Conservation (phyloP, 768 basidiomycete genomes). For the Termitomyces sp. region DNA sequence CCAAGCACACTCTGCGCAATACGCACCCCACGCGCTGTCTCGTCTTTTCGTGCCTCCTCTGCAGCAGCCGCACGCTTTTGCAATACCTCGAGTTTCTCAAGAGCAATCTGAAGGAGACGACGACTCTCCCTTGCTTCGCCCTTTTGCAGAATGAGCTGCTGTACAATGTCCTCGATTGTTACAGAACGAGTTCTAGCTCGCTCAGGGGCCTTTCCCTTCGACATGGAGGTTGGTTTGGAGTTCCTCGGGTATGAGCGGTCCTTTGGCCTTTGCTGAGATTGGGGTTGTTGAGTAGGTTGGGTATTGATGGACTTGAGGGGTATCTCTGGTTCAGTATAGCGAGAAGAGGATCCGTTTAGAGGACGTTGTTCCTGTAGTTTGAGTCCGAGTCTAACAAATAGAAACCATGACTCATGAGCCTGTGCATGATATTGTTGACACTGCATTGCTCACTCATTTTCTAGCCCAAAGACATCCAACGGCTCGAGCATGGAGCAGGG, state of each 20-base stretch:
- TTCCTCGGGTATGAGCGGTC: conserved; percentile 5
- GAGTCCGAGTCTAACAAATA: conserved; percentile 7
- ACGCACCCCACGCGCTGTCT: conserved; percentile 23
- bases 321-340: neutral
- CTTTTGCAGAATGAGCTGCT: conserved; percentile 26
- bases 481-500: neutral
- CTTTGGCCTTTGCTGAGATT: neutral
- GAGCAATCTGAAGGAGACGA: conserved; percentile 25
- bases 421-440: neutral
- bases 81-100: conserved; percentile 25
- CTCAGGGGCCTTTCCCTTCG: conserved; percentile 13
- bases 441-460: conserved; percentile 12
- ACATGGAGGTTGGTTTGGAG: conserved; percentile 6
- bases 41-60: conserved; percentile 16
- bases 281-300: neutral
- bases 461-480: neutral
- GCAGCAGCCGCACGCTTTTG: conserved; percentile 17
- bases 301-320: neutral
- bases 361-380: conserved; percentile 1
- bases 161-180: conserved; percentile 26
- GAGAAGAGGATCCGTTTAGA: conserved; percentile 1
- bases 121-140: conserved; percentile 27
- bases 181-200: conserved; percentile 24
- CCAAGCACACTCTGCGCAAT: no score
- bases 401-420: neutral